Percentiles rank a stretch among this genome's conserved stretches.
These are phyloP conservation scores for Annona cherimola DNA, from an alignment of 164 flowering plant genomes.

Conservation along the genomic window DNA sequence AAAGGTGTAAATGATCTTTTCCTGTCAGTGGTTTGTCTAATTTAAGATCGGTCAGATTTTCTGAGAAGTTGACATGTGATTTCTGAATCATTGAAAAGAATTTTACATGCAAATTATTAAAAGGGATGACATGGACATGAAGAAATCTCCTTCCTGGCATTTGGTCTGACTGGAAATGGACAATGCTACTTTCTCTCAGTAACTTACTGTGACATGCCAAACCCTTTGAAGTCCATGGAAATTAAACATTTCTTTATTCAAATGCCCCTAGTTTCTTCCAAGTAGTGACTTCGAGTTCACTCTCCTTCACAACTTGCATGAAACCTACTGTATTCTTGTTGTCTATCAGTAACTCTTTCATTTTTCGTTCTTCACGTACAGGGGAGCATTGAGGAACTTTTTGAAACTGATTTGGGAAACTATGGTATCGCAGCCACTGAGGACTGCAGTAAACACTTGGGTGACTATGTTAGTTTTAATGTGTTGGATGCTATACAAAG, in stretches of 20 bases:
- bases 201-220: background rate
- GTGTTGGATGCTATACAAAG: constrained; percentile 39
- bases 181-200: background rate
- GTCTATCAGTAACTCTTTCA: background rate
- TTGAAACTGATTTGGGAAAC: constrained; percentile 19
- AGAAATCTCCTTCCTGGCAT: background rate
- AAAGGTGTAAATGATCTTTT: too few relatives aligned
- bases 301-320: background rate
- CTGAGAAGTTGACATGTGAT: too few relatives aligned
- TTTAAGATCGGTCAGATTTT: too few relatives aligned
- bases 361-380: constrained; percentile 2
- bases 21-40: too few relatives aligned
- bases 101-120: too few relatives aligned
- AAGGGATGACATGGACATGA: too few relatives aligned
- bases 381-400: constrained; percentile 36
- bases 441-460: constrained; percentile 28
- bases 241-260: too few relatives aligned
- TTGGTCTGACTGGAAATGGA: background rate
- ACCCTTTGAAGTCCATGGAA: background rate
- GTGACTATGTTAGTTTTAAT: constrained; percentile 21
- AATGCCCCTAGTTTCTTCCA: background rate
- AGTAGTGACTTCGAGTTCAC: background rate
- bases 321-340: background rate
- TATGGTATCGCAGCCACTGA: constrained; percentile 33
- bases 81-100: too few relatives aligned